phyloP scores from a whole-genome alignment of 345 rosid genomes.

The Citrus trifoliata region DNA sequence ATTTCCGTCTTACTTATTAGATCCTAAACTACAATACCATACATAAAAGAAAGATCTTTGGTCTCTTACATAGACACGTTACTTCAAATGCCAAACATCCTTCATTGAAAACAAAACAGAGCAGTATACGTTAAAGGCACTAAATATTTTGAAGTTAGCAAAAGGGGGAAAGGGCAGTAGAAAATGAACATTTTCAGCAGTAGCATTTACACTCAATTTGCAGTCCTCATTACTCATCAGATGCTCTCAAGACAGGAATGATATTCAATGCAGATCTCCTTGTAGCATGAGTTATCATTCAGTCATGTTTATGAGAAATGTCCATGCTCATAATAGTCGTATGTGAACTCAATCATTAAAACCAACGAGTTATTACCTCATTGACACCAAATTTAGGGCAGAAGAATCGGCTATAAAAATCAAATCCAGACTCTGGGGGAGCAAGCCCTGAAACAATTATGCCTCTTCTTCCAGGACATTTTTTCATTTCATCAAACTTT shows the following conservation, averaged over 20 bases:
- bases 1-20: not conserved
- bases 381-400: conserved; percentile 59
- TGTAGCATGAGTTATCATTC: not conserved
- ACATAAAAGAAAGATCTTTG: not conserved
- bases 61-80: too few relatives aligned
- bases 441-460: conserved; percentile 57
- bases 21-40: not conserved
- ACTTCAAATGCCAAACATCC: too few relatives aligned
- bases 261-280: not conserved
- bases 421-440: conserved; percentile 54
- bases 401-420: conserved; percentile 66
- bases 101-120: too few relatives aligned
- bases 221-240: not conserved
- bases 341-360: not conserved
- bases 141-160: too few relatives aligned
- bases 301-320: not conserved
- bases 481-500: conserved; percentile 38
- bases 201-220: not conserved
- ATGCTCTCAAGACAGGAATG: not conserved
- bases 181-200: not conserved
- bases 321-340: not conserved
- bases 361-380: conserved; percentile 41
- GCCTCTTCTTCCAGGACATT: conserved; percentile 51
- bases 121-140: too few relatives aligned
- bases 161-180: not conserved